These are phyloP conservation scores for Pleurotus eryngii DNA, from an alignment of 768 basidiomycete species.

Conservation along the genomic window DNA sequence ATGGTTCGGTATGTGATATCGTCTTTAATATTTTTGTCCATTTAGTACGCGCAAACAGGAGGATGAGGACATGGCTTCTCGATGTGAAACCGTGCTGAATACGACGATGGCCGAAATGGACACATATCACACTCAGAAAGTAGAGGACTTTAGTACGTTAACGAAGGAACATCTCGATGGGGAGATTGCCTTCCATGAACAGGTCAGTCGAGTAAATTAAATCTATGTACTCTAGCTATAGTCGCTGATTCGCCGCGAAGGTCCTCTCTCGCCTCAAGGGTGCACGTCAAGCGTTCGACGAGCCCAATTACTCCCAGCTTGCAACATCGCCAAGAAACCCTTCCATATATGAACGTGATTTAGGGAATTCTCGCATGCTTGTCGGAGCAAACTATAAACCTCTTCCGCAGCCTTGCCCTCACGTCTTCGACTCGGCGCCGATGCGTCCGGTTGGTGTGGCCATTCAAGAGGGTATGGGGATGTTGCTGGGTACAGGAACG, in stretches of 20 bases:
- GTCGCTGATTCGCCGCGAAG: constrained; percentile 22
- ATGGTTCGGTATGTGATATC: constrained; percentile 30
- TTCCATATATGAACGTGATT: constrained; percentile 74
- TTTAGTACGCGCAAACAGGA: constrained; percentile 30
- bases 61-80: constrained; percentile 61
- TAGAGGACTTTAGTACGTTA: constrained; percentile 60
- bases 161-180: constrained; percentile 72
- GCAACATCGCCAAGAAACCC: constrained; percentile 51
- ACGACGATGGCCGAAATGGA: constrained; percentile 89
- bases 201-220: constrained; percentile 32
- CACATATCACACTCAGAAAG: constrained; percentile 70
- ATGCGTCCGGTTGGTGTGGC: constrained; percentile 75
- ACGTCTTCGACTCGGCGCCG: constrained; percentile 73
- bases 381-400: constrained; percentile 31
- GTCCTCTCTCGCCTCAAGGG: constrained; percentile 54
- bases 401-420: constrained; percentile 73
- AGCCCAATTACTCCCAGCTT: constrained; percentile 45
- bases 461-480: constrained; percentile 68
- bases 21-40: neutral
- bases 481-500: constrained; percentile 43
- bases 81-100: constrained; percentile 87
- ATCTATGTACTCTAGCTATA: neutral
- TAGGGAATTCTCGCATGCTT: constrained; percentile 48
- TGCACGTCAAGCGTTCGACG: constrained; percentile 54
- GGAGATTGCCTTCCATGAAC: constrained; percentile 74